These are phyloP conservation scores for Mucor plumbeus DNA, from an alignment of 371 early-diverging fungal genomes.

Conservation along the genomic window DNA sequence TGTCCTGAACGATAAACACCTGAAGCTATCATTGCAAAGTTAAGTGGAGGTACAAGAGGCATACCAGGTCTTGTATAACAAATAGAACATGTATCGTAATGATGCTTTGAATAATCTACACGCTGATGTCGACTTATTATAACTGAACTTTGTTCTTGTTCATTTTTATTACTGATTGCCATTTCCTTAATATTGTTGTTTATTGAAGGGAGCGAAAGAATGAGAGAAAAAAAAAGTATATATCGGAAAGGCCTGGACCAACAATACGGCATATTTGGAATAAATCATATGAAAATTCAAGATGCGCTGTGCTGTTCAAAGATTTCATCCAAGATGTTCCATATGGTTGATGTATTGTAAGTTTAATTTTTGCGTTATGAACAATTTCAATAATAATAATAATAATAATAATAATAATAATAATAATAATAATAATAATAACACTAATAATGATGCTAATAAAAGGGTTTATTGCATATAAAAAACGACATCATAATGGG, in stretches of 20 bases:
- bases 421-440: no score
- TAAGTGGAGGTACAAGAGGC: conserved; percentile 85
- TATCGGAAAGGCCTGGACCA: neutral
- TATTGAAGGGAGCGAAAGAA: neutral
- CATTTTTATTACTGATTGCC: neutral
- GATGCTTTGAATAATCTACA: neutral
- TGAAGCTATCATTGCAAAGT: conserved; percentile 87
- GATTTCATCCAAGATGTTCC: neutral
- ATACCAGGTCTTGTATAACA: conserved; percentile 49
- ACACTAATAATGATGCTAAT: no score
- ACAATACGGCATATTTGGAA: neutral
- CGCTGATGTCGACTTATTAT: conserved; percentile 11
- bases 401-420: no score
- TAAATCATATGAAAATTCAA: neutral
- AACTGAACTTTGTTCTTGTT: conserved; percentile 8
- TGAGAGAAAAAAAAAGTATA: neutral
- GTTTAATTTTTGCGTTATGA: neutral
- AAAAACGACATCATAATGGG: no score
- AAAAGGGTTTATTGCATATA: no score
- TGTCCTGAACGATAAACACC: conserved; percentile 90
- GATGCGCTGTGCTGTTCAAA: neutral
- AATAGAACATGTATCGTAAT: conserved; percentile 40
- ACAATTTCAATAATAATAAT: neutral
- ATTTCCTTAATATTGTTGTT: neutral
- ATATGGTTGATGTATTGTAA: neutral